These are phyloP conservation scores for Zalaria obscura DNA, from an alignment of 2,329 filamentous ascomycete genomes.

Conservation along the genomic window DNA sequence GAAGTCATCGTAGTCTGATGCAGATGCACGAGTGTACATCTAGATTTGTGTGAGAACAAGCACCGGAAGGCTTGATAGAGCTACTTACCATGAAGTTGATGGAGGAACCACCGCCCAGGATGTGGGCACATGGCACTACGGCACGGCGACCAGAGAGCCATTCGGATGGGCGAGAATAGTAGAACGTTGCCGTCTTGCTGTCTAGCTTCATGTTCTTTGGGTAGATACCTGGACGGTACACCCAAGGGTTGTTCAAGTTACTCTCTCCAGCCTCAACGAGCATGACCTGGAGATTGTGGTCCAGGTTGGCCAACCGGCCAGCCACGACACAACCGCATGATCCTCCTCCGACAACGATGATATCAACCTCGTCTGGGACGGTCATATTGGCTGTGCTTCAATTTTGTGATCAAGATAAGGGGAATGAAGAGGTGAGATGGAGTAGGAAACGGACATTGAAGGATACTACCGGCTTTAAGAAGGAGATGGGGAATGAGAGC, in stretches of 20 bases:
- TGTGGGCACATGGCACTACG: slow-evolving; percentile 60
- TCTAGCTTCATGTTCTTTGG: slow-evolving; percentile 47
- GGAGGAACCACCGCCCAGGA: slow-evolving; percentile 49
- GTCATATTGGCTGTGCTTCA: slow-evolving; percentile 31
- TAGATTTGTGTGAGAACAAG: slow-evolving; percentile 13
- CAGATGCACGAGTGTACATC: slow-evolving; percentile 62
- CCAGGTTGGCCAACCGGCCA: slow-evolving; percentile 54
- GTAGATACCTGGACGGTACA: slow-evolving; percentile 62
- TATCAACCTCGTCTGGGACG: slow-evolving; percentile 66
- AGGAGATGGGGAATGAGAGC: not conserved
- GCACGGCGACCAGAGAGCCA: slow-evolving; percentile 58
- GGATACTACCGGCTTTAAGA: slow-evolving; percentile 1
- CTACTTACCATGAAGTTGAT: slow-evolving; percentile 59
- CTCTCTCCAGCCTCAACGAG: slow-evolving; percentile 59
- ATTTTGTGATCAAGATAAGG: not conserved
- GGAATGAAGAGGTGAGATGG: not conserved
- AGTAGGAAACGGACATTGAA: not conserved
- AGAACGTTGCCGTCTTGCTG: slow-evolving; percentile 71
- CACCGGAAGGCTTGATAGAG: too few relatives aligned
- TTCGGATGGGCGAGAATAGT: slow-evolving; percentile 61
- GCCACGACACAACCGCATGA: slow-evolving; percentile 43
- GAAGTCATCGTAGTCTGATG: slow-evolving; percentile 65
- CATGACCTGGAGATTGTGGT: slow-evolving; percentile 58
- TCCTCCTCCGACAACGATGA: slow-evolving; percentile 65
- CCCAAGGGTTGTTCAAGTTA: slow-evolving; percentile 65